phyloP scores from a whole-genome alignment of 257 asterid genomes.

The Ajuga chamaepitys region DNA sequence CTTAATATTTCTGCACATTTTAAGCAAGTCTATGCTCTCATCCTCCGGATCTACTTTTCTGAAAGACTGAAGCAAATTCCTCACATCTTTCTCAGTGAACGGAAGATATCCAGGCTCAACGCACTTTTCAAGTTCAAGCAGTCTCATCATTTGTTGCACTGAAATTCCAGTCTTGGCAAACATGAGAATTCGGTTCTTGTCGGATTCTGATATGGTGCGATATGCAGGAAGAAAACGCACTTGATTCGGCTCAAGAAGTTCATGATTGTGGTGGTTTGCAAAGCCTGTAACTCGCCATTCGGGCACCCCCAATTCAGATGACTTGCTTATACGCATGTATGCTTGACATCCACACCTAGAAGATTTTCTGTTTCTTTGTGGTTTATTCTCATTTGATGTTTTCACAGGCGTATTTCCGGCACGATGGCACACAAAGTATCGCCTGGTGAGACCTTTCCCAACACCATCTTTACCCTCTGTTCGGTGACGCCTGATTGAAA shows the following conservation, averaged over 20 bases:
- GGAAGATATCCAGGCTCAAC: constrained; percentile 92
- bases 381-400: constrained; percentile 52
- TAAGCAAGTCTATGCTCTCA: constrained; percentile 76
- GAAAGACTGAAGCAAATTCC: constrained; percentile 87
- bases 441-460: constrained; percentile 96
- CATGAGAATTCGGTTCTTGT: constrained; percentile 81
- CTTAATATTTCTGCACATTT: constrained; percentile 89
- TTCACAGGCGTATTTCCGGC: constrained; percentile 92
- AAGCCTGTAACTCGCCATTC: constrained; percentile 96
- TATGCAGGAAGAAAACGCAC: constrained; percentile 98
- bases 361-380: constrained; percentile 89
- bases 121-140: constrained; percentile 84
- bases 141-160: constrained; percentile 97
- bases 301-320: constrained; percentile 61
- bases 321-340: constrained; percentile 91
- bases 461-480: constrained; percentile 98
- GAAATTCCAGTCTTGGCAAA: constrained; percentile 96
- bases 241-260: constrained; percentile 90
- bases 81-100: constrained; percentile 93
- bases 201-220: constrained; percentile 87
- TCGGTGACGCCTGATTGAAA: constrained; percentile 88
- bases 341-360: constrained; percentile 99
- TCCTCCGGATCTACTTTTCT: constrained; percentile 87
- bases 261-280: constrained; percentile 91
- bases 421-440: constrained; percentile 97